Percentiles rank a stretch among this genome's conserved stretches.
phyloP scores from a whole-genome alignment of 352 stramenopile genomes.

The Phytophthora crassamura region DNA sequence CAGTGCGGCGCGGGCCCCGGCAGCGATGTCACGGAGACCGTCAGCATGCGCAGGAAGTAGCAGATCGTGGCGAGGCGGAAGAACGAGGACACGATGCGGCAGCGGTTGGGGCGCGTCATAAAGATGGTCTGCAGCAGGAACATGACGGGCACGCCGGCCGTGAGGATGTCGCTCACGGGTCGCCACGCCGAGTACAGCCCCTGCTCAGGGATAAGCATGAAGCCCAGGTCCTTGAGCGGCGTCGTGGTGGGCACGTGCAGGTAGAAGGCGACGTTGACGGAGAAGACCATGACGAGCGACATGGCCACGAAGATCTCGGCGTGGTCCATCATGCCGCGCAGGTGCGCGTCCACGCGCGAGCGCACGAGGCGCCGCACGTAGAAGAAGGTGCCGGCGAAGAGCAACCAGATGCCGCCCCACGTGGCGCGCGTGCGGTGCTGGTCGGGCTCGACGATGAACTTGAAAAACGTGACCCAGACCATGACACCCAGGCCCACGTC shows the following conservation, averaged over 20 bases:
- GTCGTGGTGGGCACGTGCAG: slow-evolving; percentile 64
- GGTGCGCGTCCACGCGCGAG: slow-evolving; percentile 43
- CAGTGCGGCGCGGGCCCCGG: slow-evolving; percentile 77
- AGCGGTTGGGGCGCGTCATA: slow-evolving; percentile 61
- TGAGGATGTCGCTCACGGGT: slow-evolving; percentile 73
- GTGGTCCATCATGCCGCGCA: slow-evolving; percentile 58
- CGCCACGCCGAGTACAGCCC: slow-evolving; percentile 61
- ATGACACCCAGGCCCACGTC: slow-evolving; percentile 57
- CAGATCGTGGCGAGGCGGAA: slow-evolving; percentile 75
- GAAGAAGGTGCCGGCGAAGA: slow-evolving; percentile 54
- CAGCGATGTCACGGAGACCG: slow-evolving; percentile 72
- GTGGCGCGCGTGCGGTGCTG: slow-evolving; percentile 50
- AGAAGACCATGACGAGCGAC: slow-evolving; percentile 72
- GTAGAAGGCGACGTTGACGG: slow-evolving; percentile 78
- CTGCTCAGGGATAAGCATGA: slow-evolving; percentile 78
- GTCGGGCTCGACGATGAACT: slow-evolving; percentile 65
- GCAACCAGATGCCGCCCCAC: slow-evolving; percentile 61
- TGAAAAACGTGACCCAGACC: slow-evolving; percentile 72
- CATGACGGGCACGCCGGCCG: slow-evolving; percentile 59
- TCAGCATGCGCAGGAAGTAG: slow-evolving; percentile 77
- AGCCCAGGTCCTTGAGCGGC: slow-evolving; percentile 74
- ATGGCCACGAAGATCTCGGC: slow-evolving; percentile 74
- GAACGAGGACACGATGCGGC: slow-evolving; percentile 58
- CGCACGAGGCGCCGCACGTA: slow-evolving; percentile 57
- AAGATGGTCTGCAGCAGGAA: slow-evolving; percentile 64